These are phyloP conservation scores for Metarhizium sp. DNA, from an alignment of 2,329 filamentous ascomycete genomes.

Conservation along the genomic window DNA sequence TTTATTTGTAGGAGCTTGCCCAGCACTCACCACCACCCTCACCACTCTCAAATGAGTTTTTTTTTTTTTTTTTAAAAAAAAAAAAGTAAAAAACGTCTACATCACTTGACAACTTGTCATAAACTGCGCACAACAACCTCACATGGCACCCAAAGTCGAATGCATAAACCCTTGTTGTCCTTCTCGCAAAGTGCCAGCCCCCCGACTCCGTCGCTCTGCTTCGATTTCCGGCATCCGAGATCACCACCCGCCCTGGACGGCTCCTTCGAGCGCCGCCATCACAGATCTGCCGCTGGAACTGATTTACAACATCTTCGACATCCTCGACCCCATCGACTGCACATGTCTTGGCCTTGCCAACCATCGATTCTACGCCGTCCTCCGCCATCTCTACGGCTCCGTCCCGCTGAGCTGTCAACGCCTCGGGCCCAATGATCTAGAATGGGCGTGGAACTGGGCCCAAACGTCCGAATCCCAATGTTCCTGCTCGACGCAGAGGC, in stretches of 20 bases:
- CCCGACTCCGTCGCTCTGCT: background rate
- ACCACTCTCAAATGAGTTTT: too few species aligned
- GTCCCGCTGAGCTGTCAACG: background rate
- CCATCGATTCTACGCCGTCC: background rate
- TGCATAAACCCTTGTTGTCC: too few species aligned
- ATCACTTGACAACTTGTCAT: too few species aligned
- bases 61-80: too few species aligned
- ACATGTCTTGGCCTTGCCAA: background rate
- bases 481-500: too few species aligned
- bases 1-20: too few species aligned
- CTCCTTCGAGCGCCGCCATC: background rate
- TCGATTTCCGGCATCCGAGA: background rate
- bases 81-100: too few species aligned
- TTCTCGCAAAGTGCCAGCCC: too few species aligned
- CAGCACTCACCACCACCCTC: too few species aligned
- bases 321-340: conserved; percentile 2
- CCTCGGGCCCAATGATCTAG: background rate
- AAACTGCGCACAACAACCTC: too few species aligned
- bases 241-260: background rate
- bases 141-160: too few species aligned
- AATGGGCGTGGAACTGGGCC: background rate
- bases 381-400: background rate
- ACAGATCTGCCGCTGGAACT: background rate
- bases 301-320: background rate
- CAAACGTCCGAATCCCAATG: too few species aligned